These are phyloP conservation scores for Phytophthora capsici DNA, from an alignment of 352 stramenopile genomes.

Conservation along the genomic window DNA sequence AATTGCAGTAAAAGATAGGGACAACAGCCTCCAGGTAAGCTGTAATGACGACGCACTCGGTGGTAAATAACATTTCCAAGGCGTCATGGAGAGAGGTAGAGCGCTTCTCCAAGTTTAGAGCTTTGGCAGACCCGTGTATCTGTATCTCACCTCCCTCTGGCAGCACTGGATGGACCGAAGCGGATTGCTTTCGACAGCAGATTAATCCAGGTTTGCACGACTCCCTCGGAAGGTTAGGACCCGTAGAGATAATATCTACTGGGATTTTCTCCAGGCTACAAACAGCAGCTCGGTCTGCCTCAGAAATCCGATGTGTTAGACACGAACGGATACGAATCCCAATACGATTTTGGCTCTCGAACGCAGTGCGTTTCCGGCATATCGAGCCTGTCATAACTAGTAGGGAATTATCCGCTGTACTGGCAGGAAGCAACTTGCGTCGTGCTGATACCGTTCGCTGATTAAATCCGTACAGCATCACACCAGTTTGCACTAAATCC, in stretches of 20 bases:
- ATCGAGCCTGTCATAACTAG: neutral
- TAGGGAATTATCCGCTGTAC: too few relatives aligned
- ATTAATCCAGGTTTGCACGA: neutral
- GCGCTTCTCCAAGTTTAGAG: neutral
- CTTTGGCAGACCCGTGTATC: neutral
- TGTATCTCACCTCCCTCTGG: neutral
- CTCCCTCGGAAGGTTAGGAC: too few relatives aligned
- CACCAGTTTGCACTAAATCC: conserved; percentile 1
- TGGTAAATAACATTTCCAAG: conserved; percentile 22
- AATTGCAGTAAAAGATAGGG: conserved; percentile 30
- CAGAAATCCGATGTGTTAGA: neutral
- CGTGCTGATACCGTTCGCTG: neutral
- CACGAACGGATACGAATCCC: conserved; percentile 3
- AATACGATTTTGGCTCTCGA: neutral
- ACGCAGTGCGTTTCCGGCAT: neutral
- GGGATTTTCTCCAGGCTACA: neutral
- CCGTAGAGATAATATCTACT: too few relatives aligned
- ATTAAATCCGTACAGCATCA: conserved; percentile 10
- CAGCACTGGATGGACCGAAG: neutral
- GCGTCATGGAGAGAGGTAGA: neutral
- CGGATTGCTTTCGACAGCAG: too few relatives aligned
- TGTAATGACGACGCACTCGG: conserved; percentile 23
- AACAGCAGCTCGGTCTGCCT: neutral
- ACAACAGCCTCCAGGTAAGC: conserved; percentile 44
- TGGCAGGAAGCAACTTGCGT: neutral